Base-by-base conservation (phyloP, 768 basidiomycete genomes). In the Mycena galopus region DNA sequence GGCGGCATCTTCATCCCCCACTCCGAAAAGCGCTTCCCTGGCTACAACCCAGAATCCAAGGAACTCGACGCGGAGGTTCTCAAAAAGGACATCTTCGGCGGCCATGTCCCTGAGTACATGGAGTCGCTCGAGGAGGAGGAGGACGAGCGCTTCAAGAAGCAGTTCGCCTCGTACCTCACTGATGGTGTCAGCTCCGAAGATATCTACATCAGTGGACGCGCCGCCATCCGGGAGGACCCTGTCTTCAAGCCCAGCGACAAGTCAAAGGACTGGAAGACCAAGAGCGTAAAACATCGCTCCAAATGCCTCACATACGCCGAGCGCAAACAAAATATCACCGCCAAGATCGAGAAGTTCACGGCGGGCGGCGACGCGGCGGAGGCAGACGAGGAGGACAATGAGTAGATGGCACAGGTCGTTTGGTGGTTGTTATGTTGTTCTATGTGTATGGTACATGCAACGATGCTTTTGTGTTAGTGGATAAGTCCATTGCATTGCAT, bases 81-180 rank as follows among this genome's bases (percentile, higher is more conserved):
- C 80, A 96, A 97, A 83, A 97, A 97, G 86, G 99, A 99, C 87
- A 99, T 99, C 82, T 94, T 88, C 78, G 97, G 95, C 81, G 97
- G 97, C 63, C 98, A 99, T 82, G 93, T 99, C 68, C 96, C 98
- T 61, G 98, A 99, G 86, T 99, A 99, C 89, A 99, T 99, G 98
- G 95, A 99, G 86, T 94, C 92, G 68, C 87, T 99, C 65, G 98
- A 99, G 87, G 98, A 99, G 89, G 98, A 99, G 87, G 98, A 99
- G 81, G 98, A 99, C 78, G 97, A 99, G 86, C 90, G 96, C 78
- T 97, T 97, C 90, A 98, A 97, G 89, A 98, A 96, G 88, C 96
- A 98, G 81, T 99, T 99, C 85, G 81, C 98, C 4, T 89, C 91
- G 11, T 99, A 98, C 85, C 95, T 99, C 72, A 96, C 95, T 30